Conservation (phyloP, 106 monocot species). For the Acorus gramineus region DNA sequence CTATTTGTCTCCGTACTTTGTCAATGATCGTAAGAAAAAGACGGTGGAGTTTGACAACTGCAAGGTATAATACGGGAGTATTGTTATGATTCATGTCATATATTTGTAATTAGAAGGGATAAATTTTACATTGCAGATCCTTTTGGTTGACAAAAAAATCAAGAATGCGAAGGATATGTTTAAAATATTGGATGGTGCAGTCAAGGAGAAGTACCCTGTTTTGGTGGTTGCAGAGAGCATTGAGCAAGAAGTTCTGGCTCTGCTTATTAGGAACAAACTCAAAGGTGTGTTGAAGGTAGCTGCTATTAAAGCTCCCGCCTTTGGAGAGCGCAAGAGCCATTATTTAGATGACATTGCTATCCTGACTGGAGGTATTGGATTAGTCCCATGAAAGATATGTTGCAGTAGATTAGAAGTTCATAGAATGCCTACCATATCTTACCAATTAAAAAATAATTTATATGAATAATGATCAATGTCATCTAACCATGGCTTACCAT, state of each 20-base stretch:
- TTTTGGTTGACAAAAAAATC: slow-evolving; percentile 86
- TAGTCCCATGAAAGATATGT: not conserved
- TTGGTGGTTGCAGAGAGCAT: slow-evolving; percentile 71
- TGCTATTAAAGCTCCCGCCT: slow-evolving; percentile 85
- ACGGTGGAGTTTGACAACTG: slow-evolving; percentile 54
- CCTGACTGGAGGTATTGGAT: slow-evolving; percentile 71
- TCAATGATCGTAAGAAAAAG: slow-evolving; percentile 63
- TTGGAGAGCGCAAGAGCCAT: slow-evolving; percentile 83
- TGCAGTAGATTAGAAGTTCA: too few relatives aligned
- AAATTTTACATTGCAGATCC: slow-evolving; percentile 44
- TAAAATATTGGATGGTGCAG: slow-evolving; percentile 58
- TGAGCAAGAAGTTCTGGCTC: slow-evolving; percentile 64
- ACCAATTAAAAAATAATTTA: too few relatives aligned
- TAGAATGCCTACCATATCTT: too few relatives aligned
- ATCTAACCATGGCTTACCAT: too few relatives aligned
- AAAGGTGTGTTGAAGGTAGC: slow-evolving; percentile 68
- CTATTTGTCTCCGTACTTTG: slow-evolving; percentile 81
- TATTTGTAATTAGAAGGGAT: not conserved
- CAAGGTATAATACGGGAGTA: slow-evolving; percentile 31
- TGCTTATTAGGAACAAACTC: slow-evolving; percentile 74
- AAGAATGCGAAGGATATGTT: slow-evolving; percentile 56
- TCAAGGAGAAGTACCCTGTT: slow-evolving; percentile 70
- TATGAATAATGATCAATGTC: too few relatives aligned
- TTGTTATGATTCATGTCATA: not conserved
- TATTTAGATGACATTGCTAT: slow-evolving; percentile 83